These are phyloP conservation scores for Ochetophila trinervis DNA, from an alignment of 306 rosid species.

Conservation along the genomic window DNA sequence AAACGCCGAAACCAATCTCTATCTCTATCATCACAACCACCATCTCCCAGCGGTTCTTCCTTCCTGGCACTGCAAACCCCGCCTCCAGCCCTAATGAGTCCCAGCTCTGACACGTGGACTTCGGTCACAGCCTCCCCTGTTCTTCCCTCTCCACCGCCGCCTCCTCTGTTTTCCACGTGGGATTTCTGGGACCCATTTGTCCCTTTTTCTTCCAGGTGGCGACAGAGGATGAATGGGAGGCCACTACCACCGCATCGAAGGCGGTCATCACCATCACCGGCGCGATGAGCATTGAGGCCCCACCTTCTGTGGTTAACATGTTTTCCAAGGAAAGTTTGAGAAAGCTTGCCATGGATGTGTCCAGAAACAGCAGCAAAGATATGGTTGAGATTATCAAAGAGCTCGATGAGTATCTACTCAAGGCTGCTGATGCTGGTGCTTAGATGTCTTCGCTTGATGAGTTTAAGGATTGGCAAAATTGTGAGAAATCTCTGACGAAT, in stretches of 20 bases:
- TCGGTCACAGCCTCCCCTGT: constrained; percentile 65
- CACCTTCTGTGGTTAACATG: constrained; percentile 53
- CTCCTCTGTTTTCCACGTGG: constrained; percentile 71
- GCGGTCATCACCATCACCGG: constrained; percentile 39
- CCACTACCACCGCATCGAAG: constrained; percentile 57
- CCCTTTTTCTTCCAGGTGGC: constrained; percentile 51
- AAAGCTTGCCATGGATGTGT: constrained; percentile 86
- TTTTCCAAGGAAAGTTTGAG: constrained; percentile 58
- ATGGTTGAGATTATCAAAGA: constrained; percentile 79
- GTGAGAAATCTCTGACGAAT: too few species aligned
- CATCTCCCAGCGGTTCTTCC: constrained; percentile 49
- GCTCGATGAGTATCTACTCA: constrained; percentile 86
- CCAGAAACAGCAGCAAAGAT: constrained; percentile 66
- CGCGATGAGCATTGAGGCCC: constrained; percentile 50
- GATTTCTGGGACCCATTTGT: constrained; percentile 99
- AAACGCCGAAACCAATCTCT: constrained; percentile 56
- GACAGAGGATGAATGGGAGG: constrained; percentile 85
- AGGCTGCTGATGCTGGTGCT: constrained; percentile 83
- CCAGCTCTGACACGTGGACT: constrained; percentile 80
- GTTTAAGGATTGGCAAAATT: too few species aligned
- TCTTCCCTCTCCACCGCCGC: constrained; percentile 46
- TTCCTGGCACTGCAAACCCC: constrained; percentile 43
- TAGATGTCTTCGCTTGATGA: constrained; percentile 61
- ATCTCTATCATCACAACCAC: constrained; percentile 40
- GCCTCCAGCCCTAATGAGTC: constrained; percentile 61